Percentiles rank a stretch among this genome's conserved stretches.
Evolutionary conservation across 768 basidiomycete species (phyloP).

Genomic region (Infundibulicybe gibba): DNA sequence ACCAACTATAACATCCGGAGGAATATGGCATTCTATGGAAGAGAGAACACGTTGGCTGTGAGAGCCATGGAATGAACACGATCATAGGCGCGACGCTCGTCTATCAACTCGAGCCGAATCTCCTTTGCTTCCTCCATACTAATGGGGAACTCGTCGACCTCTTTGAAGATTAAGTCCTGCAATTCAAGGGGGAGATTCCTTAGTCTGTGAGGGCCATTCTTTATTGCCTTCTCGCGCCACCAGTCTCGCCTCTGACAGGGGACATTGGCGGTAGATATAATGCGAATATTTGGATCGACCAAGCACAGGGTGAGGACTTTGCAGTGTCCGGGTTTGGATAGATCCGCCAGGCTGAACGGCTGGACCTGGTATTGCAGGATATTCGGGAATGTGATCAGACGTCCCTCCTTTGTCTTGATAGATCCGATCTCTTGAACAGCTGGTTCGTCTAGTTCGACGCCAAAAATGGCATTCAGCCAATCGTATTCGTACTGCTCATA

Average conservation of each 20-base stretch:
- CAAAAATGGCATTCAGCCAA: constrained; percentile 8
- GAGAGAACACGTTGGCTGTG: too few species aligned
- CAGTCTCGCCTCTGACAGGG: constrained; percentile 8
- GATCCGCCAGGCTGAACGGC: constrained; percentile 9
- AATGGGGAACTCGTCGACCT: not conserved
- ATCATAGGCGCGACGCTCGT: not conserved
- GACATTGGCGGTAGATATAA: constrained; percentile 9
- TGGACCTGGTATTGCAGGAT: constrained; percentile 10
- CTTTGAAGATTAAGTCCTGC: not conserved
- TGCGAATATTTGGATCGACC: constrained; percentile 12
- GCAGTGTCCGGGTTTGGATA: constrained; percentile 7
- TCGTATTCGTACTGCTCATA: constrained; percentile 11
- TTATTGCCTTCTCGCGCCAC: constrained; percentile 1
- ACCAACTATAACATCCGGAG: too few species aligned
- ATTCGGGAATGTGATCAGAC: constrained; percentile 12
- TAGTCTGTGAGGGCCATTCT: not conserved
- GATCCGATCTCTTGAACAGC: constrained; percentile 6
- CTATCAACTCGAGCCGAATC: not conserved
- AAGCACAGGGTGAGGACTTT: constrained; percentile 14
- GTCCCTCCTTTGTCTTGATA: constrained; percentile 9
- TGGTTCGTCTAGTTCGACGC: constrained; percentile 1
- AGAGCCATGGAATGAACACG: too few species aligned
- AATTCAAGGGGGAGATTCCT: not conserved
- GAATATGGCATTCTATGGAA: too few species aligned
- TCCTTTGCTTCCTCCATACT: not conserved